Base-by-base conservation (phyloP, 495 filamentous ascomycete genomes). In the Neurospora pannonica region DNA sequence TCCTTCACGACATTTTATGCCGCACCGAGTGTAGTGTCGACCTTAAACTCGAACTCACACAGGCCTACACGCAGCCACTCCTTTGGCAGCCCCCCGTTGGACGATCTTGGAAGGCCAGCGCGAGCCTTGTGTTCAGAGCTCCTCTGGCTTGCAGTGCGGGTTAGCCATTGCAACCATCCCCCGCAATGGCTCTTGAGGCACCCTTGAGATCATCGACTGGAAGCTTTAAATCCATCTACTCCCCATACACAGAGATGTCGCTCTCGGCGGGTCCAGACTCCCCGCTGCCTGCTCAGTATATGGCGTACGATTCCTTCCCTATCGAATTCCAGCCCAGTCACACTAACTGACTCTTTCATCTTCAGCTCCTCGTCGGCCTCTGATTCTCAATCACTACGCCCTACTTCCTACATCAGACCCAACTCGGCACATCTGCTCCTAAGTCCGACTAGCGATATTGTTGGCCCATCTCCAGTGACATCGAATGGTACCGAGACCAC, bases 391-490 rank as follows among this genome's bases (percentile, higher is more conserved):
- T 81, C 81, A 54, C 81, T 85, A 54, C 85, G 84, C 38, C 84
- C 85, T 40, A 74, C 78, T 42, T 82, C 83, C 28, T 80, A 76
- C 70, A 77, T 82, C 42, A 81, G 84, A 70, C 82, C 85, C 13
- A 76, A 78, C 73, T 83, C 83, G 24, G 79, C 77, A 10, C 79
- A 85, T 73, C 78, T 85, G 71, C 75, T 84, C 48, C 78, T 84
- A 79, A 86, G 83, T 73, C 86, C 87, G 34, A 73, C 70, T 42
- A 86, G 84, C 76, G 88, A 90, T 75, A 86, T 89, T 73, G 87
- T 91, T 74, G 91, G 92, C 70, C 92, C 92, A 28, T 94, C 92
- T 37, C 92, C 92, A 42, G 91, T 93, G 21, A 92, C 92, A 48
- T 93, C 91, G 36, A 92, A 91, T 77, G 91, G 90, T 67, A 92